Evolutionary conservation across 2,329 filamentous ascomycete genomes (phyloP), one percentile per base, ranked within the genome.

Genomic region (Aspergillus intermedius): DNA sequence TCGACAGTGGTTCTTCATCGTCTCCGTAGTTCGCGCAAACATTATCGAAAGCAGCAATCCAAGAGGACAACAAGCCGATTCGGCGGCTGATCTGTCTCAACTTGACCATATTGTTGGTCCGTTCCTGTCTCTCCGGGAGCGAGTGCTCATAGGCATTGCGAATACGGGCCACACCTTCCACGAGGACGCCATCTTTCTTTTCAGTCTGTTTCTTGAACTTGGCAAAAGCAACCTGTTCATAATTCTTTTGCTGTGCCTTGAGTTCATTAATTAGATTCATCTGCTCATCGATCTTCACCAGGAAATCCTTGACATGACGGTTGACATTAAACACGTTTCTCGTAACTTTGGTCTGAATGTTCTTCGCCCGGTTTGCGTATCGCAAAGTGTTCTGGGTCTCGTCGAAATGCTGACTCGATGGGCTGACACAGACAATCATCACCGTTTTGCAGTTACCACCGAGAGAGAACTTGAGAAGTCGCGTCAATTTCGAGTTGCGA

Each of bases 341-440:
- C n/a, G 93, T 96, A 49, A 96, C 90, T 77, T 98, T 98, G 50
- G 93, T 98, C 74, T 97, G 94, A 65, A 98, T 98, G 63, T 98
- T 98, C 80, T 98, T 98, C 50, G 93, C 93, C 58, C 93, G 81
- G 69, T 98, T 97, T 44, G 93, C 93, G 63, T 98, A 98, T 60
- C 94, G 87, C 15, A 98, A 77, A 0, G 93, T 98, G 69, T 98
- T 98, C 62, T 98, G 93, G 0, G 91, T 96, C 72, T 98, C 93
- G 68, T 98, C 93, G 60, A 93, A 98, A 70, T 98, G 93, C 4
- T 88, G 87, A 62, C 93, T 97, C 1, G 90, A 96, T 1, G 93
- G 93, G 59, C 91, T 96, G 47, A 98, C 88, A 62, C 93, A 98
- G 22, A 98, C 93, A 67, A 98, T 97, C 93, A 98, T 98, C 66